Conservation (phyloP, 2,329 filamentous ascomycete genomes). For the Aspergillus quadricinctus region DNA sequence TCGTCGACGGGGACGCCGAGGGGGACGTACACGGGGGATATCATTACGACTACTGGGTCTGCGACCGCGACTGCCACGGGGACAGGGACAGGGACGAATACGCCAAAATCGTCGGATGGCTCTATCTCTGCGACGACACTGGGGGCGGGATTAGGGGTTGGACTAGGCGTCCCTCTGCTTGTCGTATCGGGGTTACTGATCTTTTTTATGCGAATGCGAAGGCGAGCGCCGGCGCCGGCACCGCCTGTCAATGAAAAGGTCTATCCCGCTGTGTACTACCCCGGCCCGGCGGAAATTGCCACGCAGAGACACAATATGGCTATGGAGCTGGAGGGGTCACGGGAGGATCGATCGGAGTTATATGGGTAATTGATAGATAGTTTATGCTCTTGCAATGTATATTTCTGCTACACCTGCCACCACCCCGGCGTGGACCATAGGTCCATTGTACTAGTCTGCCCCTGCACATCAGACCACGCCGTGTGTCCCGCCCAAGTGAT, state of each 20-base stretch:
- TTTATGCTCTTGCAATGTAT: background rate
- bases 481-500: background rate
- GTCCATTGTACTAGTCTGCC: background rate
- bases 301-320: constrained; percentile 1
- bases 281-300: background rate
- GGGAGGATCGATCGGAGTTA: background rate
- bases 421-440: background rate
- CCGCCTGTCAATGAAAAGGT: background rate
- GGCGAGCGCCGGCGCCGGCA: background rate
- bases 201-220: background rate
- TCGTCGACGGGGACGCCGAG: background rate
- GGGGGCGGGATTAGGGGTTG: background rate
- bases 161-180: background rate
- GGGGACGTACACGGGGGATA: background rate
- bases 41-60: background rate
- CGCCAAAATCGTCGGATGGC: background rate
- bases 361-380: background rate
- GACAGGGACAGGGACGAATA: background rate
- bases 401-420: background rate
- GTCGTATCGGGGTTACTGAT: background rate
- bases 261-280: background rate
- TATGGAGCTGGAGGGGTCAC: background rate
- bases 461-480: background rate
- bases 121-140: background rate
- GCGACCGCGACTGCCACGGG: background rate